Evolutionary conservation across 2,329 filamentous ascomycete species (phyloP), one percentile per base, ranked within the genome.

Genomic region (Trematosphaeria pertusa): DNA sequence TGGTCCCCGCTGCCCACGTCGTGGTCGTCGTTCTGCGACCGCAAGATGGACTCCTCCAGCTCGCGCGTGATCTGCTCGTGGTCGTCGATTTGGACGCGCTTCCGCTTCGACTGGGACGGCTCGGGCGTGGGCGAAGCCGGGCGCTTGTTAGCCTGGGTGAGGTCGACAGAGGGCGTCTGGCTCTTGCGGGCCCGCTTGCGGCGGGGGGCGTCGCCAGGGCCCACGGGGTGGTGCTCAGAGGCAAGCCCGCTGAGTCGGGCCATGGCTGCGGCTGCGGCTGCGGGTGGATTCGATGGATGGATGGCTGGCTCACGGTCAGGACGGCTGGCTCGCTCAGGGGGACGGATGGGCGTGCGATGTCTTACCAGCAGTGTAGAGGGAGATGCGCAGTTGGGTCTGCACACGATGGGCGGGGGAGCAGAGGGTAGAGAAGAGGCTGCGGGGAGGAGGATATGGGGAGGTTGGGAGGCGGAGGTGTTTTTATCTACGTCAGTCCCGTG

Each of bases 221-320:
- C 67, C 37, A 65, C 58, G 47, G 64, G 61, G 47, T 70, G 69
- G 57, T 68, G 67, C 55, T 70, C 66, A 26, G 67, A 67, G 34
- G 65, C 61, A 7, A 69, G 61, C 40, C 67, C 64, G 48, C 60
- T 65, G 36, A 68, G 57, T 34, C 65, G 65, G 49, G 67, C 68
- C 67, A 71, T 71, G 50, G 39, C 49, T 37, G 52, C 43, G 48
- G 24, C 31, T 11, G 18, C 18, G 15, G 48, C 22, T 42, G n/a
- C 17, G 45, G 46, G 37, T 43, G 43, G 37, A 32, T 38, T 46
- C 40, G 5, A 7, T 28, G 24, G 24, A 12, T 28, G 7, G 15
- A 5, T 12, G n/a, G 21, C 12, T 17, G 3, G 22, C 37, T 56
- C 48, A 47, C 51, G 46, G 48, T 47, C 53, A 41, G 54, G 54